These are phyloP conservation scores for Pythium pyrilobum DNA, from an alignment of 352 stramenopile genomes.

Conservation along the genomic window DNA sequence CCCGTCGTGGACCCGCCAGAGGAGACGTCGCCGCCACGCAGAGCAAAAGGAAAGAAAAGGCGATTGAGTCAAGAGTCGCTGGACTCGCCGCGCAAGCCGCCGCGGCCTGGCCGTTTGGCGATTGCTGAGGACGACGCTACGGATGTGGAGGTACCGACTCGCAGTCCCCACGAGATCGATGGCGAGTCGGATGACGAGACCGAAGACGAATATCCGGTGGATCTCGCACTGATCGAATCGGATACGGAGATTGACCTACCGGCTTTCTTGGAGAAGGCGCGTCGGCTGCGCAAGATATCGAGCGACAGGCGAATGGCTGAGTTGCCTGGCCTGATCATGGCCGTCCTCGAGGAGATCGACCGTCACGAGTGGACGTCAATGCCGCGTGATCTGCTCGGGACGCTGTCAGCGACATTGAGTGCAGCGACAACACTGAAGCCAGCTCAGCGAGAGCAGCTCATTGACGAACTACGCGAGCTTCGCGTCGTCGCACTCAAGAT, in stretches of 20 bases:
- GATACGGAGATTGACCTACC: constrained; percentile 8
- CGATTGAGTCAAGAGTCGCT: constrained; percentile 1
- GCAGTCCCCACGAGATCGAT: background rate
- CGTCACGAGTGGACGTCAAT: constrained; percentile 1
- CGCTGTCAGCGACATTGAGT: constrained; percentile 8
- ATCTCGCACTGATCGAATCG: constrained; percentile 7
- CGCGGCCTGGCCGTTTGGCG: constrained; percentile 3
- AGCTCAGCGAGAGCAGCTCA: background rate
- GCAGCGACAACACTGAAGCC: constrained; percentile 8
- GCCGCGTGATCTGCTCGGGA: constrained; percentile 6
- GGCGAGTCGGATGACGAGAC: background rate
- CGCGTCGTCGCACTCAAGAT: background rate
- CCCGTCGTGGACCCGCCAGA: background rate
- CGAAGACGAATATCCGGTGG: constrained; percentile 7
- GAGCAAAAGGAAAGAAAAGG: background rate
- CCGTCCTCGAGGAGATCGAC: background rate
- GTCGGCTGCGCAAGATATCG: constrained; percentile 11
- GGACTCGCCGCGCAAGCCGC: constrained; percentile 12
- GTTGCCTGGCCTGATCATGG: constrained; percentile 2
- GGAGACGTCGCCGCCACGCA: background rate
- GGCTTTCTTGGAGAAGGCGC: constrained; percentile 5
- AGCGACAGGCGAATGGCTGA: constrained; percentile 5
- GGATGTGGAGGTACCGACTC: background rate
- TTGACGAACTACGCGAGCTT: background rate
- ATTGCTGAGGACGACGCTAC: background rate